Base-by-base conservation (phyloP, 805 yeast species). In the Zygosaccharomyces gambellarensis region DNA sequence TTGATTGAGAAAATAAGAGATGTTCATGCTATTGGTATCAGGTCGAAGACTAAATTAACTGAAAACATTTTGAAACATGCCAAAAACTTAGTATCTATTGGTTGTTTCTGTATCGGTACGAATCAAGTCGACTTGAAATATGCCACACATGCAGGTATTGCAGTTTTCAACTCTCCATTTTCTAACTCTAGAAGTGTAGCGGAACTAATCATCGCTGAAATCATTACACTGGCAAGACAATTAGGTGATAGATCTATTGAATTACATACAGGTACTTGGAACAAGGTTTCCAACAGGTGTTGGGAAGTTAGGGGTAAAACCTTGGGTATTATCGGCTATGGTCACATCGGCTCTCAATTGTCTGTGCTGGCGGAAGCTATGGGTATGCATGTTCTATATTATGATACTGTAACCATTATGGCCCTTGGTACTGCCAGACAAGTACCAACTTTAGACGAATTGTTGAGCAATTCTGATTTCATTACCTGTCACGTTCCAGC, bases 291-390 rank as follows among this genome's bases (percentile, higher is more conserved):
- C 63, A 78, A 88, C 58, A 90, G 81, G 71, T 94, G 99, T 75
- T 94, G 98, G 98, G 99, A 94, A 75, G 90, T 94, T 60, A 87
- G 99, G 75, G 99, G 99, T 59, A 94, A 94, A 73, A 92, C 99
- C 43, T 78, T 94, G 62, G 99, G 99, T 54, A 94, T 94, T 64
- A 78, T 94, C 36, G 99, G 99, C 60, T 94, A 94, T 65, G 99
- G 99, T 62, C 99, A 94, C 71, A 94, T 94, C 74, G 99, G 99
- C 62, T 75, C 98, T 44, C 99, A 94, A 75, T 82, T 94, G 68
- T 87, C 96, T 7, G 99, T 94, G 9, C 75, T 94, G 61, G 98
- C 99, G 45, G 99, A 94, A 77, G 81, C 97, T 40, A 82, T 94
- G 83, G 99, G 99, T 73, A 85, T 94, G 96, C 87, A 86, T 60